Percentiles rank a stretch among this genome's conserved stretches.
Conservation (phyloP, 257 asterid species). For the Ehretia macrophylla region DNA sequence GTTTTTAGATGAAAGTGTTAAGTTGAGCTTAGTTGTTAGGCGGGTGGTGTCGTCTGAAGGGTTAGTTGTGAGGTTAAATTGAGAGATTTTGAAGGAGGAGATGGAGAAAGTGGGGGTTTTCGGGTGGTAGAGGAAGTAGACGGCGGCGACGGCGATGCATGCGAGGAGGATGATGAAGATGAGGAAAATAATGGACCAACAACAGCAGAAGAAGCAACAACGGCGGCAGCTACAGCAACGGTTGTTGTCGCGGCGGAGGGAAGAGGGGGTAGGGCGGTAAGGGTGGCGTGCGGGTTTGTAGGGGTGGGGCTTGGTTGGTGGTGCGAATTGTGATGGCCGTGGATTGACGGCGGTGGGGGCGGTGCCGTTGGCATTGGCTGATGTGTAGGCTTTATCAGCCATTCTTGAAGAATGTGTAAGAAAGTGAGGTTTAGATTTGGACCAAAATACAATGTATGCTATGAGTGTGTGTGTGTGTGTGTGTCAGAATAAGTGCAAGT, state of each 20-base stretch:
- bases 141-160: conserved; percentile 58
- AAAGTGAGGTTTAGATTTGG: conserved; percentile 11
- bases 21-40: conserved; percentile 54
- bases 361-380: conserved; percentile 36
- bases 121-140: conserved; percentile 79
- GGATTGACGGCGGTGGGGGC: conserved; percentile 1
- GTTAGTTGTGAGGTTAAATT: conserved; percentile 66
- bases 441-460: neutral
- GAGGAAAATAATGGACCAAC: conserved; percentile 43
- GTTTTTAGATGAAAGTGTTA: conserved; percentile 61
- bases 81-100: conserved; percentile 53
- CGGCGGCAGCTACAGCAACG: conserved; percentile 35
- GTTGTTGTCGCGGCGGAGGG: conserved; percentile 19
- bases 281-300: conserved; percentile 35
- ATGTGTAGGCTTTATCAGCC: conserved; percentile 39
- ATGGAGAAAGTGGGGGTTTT: conserved; percentile 60
- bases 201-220: conserved; percentile 34
- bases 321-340: conserved; percentile 11
- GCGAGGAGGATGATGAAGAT: conserved; percentile 44
- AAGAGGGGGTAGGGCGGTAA: conserved; percentile 27
- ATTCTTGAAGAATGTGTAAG: conserved; percentile 12
- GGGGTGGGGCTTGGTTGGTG: conserved; percentile 26
- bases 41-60: conserved; percentile 53
- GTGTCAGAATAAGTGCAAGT: no score
- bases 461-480: no score